phyloP scores from a whole-genome alignment of 768 basidiomycete genomes.

The Russula abietina region DNA sequence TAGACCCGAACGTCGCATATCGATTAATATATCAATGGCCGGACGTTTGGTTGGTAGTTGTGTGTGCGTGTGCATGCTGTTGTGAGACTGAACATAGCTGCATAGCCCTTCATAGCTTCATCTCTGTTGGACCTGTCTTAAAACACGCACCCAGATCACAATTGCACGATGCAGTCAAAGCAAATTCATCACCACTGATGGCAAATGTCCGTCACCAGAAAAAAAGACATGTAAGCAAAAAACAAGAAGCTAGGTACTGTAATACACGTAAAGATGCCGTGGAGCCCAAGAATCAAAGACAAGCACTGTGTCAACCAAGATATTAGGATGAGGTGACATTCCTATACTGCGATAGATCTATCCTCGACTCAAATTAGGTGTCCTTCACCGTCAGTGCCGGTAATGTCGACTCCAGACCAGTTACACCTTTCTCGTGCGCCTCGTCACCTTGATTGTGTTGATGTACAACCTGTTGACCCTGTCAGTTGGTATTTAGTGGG shows the following conservation, averaged over 20 bases:
- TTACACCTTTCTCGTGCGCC: background rate
- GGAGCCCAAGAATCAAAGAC: background rate
- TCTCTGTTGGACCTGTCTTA: too few species aligned
- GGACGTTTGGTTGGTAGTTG: too few species aligned
- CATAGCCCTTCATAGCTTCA: too few species aligned
- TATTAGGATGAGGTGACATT: background rate
- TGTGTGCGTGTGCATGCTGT: too few species aligned
- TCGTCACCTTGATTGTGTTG: constrained; percentile 17
- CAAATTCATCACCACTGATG: background rate
- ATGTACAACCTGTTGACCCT: constrained; percentile 19
- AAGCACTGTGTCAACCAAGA: background rate
- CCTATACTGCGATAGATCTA: background rate
- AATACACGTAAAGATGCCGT: background rate
- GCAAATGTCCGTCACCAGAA: background rate
- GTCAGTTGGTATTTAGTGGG: background rate
- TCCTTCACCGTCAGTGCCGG: constrained; percentile 1
- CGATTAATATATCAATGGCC: too few species aligned
- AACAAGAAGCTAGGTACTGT: background rate
- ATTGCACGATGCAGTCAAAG: background rate
- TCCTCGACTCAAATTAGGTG: background rate
- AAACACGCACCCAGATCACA: too few species aligned
- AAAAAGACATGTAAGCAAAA: background rate
- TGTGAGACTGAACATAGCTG: background rate
- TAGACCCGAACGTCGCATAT: too few species aligned
- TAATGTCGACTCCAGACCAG: constrained; percentile 2